Conservation (phyloP, 1,284 basidiomycete genomes). For the Anthracocystis setariae region DNA sequence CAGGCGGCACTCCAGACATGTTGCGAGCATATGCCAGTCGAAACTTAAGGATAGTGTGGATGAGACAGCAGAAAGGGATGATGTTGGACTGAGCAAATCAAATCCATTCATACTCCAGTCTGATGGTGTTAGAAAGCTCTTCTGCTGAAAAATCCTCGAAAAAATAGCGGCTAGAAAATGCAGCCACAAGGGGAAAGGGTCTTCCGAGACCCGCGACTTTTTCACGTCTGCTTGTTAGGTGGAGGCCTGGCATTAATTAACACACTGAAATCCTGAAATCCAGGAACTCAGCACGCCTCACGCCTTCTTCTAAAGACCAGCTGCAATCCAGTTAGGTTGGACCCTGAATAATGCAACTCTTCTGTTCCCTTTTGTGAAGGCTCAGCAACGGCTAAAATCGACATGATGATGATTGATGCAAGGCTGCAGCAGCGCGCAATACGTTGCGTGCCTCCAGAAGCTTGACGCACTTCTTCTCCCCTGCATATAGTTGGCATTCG, state of each 20-base stretch:
- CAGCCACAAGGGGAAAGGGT: conserved; percentile 17
- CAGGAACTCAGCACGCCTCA: neutral
- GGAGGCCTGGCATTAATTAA: conserved; percentile 5
- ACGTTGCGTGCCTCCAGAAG: too few relatives aligned
- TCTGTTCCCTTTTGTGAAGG: too few relatives aligned
- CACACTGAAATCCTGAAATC: too few relatives aligned
- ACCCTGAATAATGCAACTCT: too few relatives aligned
- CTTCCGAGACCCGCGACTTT: conserved; percentile 29
- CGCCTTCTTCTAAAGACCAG: too few relatives aligned
- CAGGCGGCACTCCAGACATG: conserved; percentile 16
- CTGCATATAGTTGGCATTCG: too few relatives aligned
- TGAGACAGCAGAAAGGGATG: neutral
- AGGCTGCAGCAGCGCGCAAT: too few relatives aligned
- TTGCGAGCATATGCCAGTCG: neutral
- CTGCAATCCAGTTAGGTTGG: too few relatives aligned
- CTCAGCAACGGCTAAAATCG: too few relatives aligned
- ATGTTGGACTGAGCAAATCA: neutral
- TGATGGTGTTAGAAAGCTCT: too few relatives aligned
- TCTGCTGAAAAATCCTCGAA: neutral
- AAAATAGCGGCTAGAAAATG: conserved; percentile 1
- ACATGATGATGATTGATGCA: too few relatives aligned
- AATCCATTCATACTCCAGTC: neutral
- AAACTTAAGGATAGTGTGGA: neutral
- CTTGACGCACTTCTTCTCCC: too few relatives aligned
- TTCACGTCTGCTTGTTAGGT: conserved; percentile 2